Conservation (phyloP, 257 asterid species). For the Solanum stenotomum region DNA sequence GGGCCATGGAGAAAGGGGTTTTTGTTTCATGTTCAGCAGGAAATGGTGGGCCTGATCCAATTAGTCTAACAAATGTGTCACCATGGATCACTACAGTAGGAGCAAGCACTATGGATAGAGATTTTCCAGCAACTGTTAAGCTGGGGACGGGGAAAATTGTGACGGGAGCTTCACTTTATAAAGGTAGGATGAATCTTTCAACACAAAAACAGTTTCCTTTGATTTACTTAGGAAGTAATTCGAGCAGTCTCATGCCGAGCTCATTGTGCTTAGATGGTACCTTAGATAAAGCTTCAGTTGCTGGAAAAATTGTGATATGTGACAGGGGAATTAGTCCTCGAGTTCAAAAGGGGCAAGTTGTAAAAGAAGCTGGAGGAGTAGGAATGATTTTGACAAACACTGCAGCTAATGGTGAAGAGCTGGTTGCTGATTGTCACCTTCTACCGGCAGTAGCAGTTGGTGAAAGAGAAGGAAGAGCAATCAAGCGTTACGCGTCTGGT, state of each 20-base stretch:
- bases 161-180: slow-evolving; percentile 66
- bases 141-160: slow-evolving; percentile 47
- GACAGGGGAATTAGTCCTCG: slow-evolving; percentile 87
- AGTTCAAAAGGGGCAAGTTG: slow-evolving; percentile 88
- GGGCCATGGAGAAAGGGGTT: slow-evolving; percentile 91
- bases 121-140: slow-evolving; percentile 71
- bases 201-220: slow-evolving; percentile 29
- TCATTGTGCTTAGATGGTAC: slow-evolving; percentile 88
- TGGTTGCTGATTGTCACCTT: slow-evolving; percentile 84
- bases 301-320: slow-evolving; percentile 80
- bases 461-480: slow-evolving; percentile 40
- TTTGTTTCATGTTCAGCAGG: slow-evolving; percentile 87
- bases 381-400: slow-evolving; percentile 83
- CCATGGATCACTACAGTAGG: slow-evolving; percentile 96
- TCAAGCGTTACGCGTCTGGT: slow-evolving; percentile 40
- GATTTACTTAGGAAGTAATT: slow-evolving; percentile 62
- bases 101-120: slow-evolving; percentile 87
- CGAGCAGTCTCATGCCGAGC: slow-evolving; percentile 54
- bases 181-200: slow-evolving; percentile 38
- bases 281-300: slow-evolving; percentile 40
- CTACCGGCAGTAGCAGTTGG: slow-evolving; percentile 87
- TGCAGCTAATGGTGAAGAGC: slow-evolving; percentile 72
- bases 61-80: slow-evolving; percentile 78
- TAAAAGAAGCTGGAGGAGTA: slow-evolving; percentile 79
- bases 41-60: slow-evolving; percentile 91